Evolutionary conservation across 768 basidiomycete genomes (phyloP), one percentile per base, ranked within the genome.

Genomic region (Psilocybe cyanescens): DNA sequence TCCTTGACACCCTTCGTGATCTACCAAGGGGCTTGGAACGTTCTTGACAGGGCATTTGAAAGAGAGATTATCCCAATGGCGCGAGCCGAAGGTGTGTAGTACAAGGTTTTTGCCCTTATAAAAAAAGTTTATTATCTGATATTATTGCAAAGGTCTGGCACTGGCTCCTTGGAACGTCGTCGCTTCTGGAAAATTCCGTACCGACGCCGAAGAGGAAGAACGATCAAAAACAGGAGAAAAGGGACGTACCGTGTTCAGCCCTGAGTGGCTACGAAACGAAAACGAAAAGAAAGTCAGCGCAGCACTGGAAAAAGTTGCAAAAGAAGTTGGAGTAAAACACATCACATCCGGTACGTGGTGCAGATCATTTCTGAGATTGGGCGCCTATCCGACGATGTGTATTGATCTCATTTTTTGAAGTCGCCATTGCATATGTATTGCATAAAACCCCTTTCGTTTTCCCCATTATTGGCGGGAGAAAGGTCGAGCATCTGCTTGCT

Each of bases 391-490:
- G 4, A 14, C 56, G 4, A 35, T 33, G 6, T 46, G 3, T 46
- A n/a, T 14, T 74, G 16, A 44, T 19, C 16, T 16, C n/a, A 28
- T 17, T 17, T 53, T 3, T 37, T 35, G 11, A 7, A 81, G 82
- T 85, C 7, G 83, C 83, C 11, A 81, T 86, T 59, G 82, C 83
- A 17, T 86, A 85, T 61, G 70, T 86, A 11, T 71, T 86, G 72
- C 82, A 84, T 48, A 87, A 86, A 67, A 75, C 80, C 7, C 79
- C 81, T 0, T 83, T 76, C 56, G 82, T 84, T 0, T 85, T 86
- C 71, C 83, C 83, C 0, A 76, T 85, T 59, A 70, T 85, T 29
- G 83, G 83, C 4, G 80, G 83, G 0, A 76, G 83, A 50, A 87
- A 85, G 64, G 71, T 83, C 45, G 83, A 84, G 69, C 81, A 86